A percentile compares a stretch with the other conserved stretches of the same genome.
Evolutionary conservation across 2,329 filamentous ascomycete species (phyloP).

Genomic region (Aureobasidium lini): DNA sequence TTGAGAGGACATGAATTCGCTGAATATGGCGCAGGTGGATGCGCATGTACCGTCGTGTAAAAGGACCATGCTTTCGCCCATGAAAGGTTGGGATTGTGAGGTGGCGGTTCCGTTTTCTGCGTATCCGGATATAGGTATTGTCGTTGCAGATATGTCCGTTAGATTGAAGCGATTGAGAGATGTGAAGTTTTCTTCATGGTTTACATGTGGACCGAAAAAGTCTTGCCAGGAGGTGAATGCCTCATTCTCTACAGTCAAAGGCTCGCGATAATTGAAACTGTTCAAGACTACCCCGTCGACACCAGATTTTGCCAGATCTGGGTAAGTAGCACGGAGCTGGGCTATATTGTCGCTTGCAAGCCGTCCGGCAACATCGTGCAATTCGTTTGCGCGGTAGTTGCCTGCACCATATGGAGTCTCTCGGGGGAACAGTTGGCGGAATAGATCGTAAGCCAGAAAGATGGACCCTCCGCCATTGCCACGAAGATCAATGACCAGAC

Average conservation of each 20-base stretch:
- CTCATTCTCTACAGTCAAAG: constrained; percentile 22
- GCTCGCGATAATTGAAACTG: constrained; percentile 29
- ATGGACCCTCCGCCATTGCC: constrained; percentile 52
- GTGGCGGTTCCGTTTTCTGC: constrained; percentile 20
- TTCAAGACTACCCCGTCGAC: constrained; percentile 3
- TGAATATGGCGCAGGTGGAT: constrained; percentile 35
- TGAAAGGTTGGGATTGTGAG: constrained; percentile 29
- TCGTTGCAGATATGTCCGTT: background rate
- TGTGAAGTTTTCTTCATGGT: constrained; percentile 27
- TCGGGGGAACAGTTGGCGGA: constrained; percentile 48
- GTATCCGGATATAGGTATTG: constrained; percentile 16
- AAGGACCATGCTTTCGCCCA: constrained; percentile 33
- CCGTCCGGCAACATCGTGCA: constrained; percentile 29
- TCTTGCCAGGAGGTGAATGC: constrained; percentile 28
- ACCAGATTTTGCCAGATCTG: background rate
- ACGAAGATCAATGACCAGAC: constrained; percentile 57
- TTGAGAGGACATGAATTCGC: constrained; percentile 35
- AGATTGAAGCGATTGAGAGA: constrained; percentile 30
- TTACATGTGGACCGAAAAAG: constrained; percentile 28
- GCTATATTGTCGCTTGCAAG: constrained; percentile 17
- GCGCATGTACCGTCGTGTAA: constrained; percentile 37
- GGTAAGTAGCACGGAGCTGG: background rate
- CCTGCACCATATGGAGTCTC: constrained; percentile 38
- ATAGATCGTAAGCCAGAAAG: constrained; percentile 36
- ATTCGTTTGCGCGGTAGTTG: constrained; percentile 40